phyloP scores from a whole-genome alignment of 2,329 filamentous ascomycete genomes.

The Aaosphaeria pasadenensis region DNA sequence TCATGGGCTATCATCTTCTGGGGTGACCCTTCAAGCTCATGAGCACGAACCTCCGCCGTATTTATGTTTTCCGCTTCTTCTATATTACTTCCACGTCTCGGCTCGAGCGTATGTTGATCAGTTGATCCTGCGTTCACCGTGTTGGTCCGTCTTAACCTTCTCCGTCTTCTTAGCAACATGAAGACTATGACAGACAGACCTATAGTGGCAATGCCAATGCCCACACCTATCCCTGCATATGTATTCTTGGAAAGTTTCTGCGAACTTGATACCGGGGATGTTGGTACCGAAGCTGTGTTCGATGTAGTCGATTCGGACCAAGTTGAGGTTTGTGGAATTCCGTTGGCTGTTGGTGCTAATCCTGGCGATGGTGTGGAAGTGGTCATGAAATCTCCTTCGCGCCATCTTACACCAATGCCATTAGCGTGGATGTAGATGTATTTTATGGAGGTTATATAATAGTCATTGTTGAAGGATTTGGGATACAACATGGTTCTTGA shows the following conservation, averaged over 20 bases:
- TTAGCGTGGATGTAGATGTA: background rate
- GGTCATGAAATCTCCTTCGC: background rate
- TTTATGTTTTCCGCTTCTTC: too few species aligned
- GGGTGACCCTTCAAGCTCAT: too few species aligned
- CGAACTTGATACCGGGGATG: background rate
- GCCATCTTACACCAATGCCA: background rate
- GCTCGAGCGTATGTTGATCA: too few species aligned
- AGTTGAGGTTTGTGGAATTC: background rate
- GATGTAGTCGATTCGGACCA: background rate
- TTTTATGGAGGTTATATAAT: background rate
- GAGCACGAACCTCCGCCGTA: too few species aligned
- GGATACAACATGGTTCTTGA: background rate
- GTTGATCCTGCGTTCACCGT: too few species aligned
- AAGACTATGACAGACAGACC: too few species aligned
- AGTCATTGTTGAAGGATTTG: background rate
- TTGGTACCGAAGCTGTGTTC: background rate
- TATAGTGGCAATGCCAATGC: background rate
- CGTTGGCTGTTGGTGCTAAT: background rate
- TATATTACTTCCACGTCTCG: too few species aligned
- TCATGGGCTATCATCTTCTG: too few species aligned
- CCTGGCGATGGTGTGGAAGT: background rate
- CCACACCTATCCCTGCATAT: background rate
- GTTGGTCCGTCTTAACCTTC: too few species aligned
- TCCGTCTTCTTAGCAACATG: too few species aligned
- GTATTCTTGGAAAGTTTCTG: background rate